Evolutionary conservation across 495 filamentous ascomycete genomes (phyloP), one percentile per base, ranked within the genome.

Genomic region (Thermothielavioides terrestris): DNA sequence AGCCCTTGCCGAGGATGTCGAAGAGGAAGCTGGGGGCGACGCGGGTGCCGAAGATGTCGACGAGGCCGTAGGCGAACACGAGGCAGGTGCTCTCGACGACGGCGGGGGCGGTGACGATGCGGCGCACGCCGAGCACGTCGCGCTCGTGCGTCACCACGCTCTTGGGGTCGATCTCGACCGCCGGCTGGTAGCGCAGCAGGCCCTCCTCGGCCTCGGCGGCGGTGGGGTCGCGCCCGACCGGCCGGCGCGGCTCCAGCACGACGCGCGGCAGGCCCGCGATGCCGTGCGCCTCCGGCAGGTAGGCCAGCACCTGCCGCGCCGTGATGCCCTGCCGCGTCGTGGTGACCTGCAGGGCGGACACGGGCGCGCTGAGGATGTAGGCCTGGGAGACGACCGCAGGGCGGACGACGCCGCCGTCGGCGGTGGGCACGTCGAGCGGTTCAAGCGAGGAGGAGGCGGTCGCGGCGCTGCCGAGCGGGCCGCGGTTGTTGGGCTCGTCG

Each of bases 301-400:
- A 80, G 42, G 84, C 89, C 27, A 98, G 77, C 5, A 98, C 73
- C 50, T 89, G 82, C 17, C 86, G 83, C 21, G 80, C 81, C 4
- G 88, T 92, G 67, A 98, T 96, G 14, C 92, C 91, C 71, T 98
- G 92, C 28, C 85, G 80, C 6, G 92, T 98, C 61, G 87, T 79
- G 7, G 90, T 94, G 17, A 94, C 85, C 5, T 84, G 75, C 63
- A 97, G 81, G 42, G 85, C 78, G 25, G 82, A 80, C 52, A 97
- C 80, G 23, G 84, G 76, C 39, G 83, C 78, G 2, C 84, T 75
- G 57, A 95, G 82, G 54, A 95, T 68, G 61, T 82, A 97, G 3
- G 83, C 73, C 64, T 95, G 86, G 1, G 85, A 81, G 28, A 90
- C 65, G 17, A 88, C 85, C 32, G 86, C 77, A 1, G 94, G 92